phyloP scores from a whole-genome alignment of 1,284 basidiomycete genomes.

The Ustilago curta region DNA sequence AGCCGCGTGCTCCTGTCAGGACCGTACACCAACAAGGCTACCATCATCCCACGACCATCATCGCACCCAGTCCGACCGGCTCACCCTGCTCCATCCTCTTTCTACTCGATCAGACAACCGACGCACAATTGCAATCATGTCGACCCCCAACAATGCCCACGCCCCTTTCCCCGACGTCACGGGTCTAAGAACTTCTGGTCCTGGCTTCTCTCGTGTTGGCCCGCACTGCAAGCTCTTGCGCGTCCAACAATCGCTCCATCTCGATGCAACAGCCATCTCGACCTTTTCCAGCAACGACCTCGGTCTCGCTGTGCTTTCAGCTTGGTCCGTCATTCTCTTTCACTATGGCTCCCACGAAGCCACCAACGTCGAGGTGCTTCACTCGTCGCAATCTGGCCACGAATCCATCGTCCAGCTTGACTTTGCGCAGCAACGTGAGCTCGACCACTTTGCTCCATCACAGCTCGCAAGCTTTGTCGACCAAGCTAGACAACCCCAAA shows the following conservation, averaged over 20 bases:
- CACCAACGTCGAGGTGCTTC: slow-evolving; percentile 40
- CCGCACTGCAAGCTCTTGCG: slow-evolving; percentile 30
- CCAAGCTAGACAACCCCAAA: slow-evolving; percentile 10
- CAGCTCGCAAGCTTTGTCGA: slow-evolving; percentile 20
- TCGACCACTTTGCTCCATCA: slow-evolving; percentile 8
- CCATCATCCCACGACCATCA: not conserved
- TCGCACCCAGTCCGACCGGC: no score
- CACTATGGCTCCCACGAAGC: slow-evolving; percentile 49
- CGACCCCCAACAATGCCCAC: slow-evolving; percentile 25
- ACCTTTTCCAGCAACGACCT: slow-evolving; percentile 20
- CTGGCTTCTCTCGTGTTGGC: slow-evolving; percentile 41
- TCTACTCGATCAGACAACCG: no score
- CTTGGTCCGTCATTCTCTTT: slow-evolving; percentile 46
- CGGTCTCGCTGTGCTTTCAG: slow-evolving; percentile 36
- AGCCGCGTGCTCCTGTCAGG: not conserved
- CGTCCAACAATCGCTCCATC: slow-evolving; percentile 16
- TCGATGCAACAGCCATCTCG: slow-evolving; percentile 11
- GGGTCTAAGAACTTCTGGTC: slow-evolving; percentile 56
- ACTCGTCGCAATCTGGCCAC: slow-evolving; percentile 9
- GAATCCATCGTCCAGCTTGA: slow-evolving; percentile 37
- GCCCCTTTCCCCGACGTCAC: slow-evolving; percentile 66
- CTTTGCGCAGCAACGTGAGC: slow-evolving; percentile 33
- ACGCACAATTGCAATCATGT: slow-evolving; percentile 12
- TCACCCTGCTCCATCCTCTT: no score
- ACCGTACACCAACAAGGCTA: not conserved